Conservation (phyloP, 1,139 yeast species). For the Pichia sp. region DNA sequence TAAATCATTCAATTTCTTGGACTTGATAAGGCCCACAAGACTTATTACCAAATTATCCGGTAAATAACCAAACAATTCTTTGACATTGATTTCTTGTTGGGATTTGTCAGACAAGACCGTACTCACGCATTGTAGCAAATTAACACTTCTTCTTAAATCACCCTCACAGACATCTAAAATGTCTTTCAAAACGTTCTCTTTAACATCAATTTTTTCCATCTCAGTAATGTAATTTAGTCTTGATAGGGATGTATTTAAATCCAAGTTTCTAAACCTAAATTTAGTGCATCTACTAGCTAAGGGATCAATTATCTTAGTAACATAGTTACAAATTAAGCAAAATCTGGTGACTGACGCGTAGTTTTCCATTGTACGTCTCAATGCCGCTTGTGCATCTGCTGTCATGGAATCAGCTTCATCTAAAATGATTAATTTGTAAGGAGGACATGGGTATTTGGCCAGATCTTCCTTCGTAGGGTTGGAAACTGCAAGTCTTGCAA, state of each 20-base stretch:
- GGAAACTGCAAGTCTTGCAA: conserved; percentile 82
- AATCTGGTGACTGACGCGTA: conserved; percentile 88
- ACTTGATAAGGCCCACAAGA: conserved; percentile 34
- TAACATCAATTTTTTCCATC: conserved; percentile 41
- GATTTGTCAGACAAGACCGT: conserved; percentile 28
- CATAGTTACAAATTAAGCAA: conserved; percentile 90
- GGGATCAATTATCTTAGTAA: conserved; percentile 93
- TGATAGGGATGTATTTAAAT: conserved; percentile 57
- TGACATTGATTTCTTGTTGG: conserved; percentile 8
- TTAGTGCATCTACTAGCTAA: conserved; percentile 94
- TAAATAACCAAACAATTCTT: conserved; percentile 83
- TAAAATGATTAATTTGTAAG: conserved; percentile 67
- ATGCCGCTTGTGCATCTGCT: conserved; percentile 93
- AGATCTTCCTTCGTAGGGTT: conserved; percentile 64
- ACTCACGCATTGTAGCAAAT: conserved; percentile 82
- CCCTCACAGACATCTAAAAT: conserved; percentile 70
- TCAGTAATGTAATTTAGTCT: conserved; percentile 58
- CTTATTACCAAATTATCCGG: conserved; percentile 44
- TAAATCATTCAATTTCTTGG: conserved; percentile 35
- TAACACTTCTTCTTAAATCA: conserved; percentile 89
- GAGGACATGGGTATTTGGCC: conserved; percentile 84
- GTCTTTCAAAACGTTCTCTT: conserved; percentile 45
- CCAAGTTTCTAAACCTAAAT: conserved; percentile 79
- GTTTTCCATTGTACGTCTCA: conserved; percentile 94
- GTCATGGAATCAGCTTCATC: conserved; percentile 99